These are phyloP conservation scores for Thinopyrum elongatum DNA, from an alignment of 176 grass and related monocot genomes.

Conservation along the genomic window DNA sequence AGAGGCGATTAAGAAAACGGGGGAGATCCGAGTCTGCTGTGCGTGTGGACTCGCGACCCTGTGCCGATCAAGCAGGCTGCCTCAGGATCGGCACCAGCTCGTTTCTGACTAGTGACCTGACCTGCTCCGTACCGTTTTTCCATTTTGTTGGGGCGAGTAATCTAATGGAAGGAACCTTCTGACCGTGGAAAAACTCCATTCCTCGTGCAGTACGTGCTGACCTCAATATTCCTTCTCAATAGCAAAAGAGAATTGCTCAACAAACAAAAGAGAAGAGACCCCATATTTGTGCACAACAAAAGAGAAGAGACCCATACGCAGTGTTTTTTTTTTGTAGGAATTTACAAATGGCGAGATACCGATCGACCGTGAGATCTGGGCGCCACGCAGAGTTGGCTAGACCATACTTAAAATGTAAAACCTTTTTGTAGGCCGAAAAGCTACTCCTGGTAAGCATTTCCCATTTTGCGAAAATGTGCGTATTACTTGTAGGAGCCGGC, in stretches of 20 bases:
- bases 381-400: not conserved
- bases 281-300: not conserved
- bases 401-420: no score
- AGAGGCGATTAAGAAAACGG: not conserved
- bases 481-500: no score
- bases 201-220: conserved; percentile 21
- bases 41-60: not conserved
- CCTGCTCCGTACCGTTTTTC: not conserved
- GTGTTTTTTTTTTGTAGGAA: no score
- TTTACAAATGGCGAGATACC: not conserved
- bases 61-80: not conserved
- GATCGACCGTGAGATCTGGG: not conserved
- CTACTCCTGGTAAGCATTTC: not conserved
- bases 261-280: no score
- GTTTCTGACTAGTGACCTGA: not conserved
- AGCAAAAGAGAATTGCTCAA: not conserved
- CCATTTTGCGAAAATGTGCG: not conserved
- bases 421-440: no score
- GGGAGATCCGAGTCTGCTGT: conserved; percentile 16
- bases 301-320: not conserved
- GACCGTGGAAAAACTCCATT: not conserved
- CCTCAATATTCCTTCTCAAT: not conserved
- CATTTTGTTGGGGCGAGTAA: not conserved
- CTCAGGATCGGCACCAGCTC: conserved; percentile 5
- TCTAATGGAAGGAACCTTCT: conserved; percentile 25